A percentile compares a stretch with the other conserved stretches of the same genome.
phyloP scores from a whole-genome alignment of 768 basidiomycete genomes.

The Macrolepiota dolichaula region DNA sequence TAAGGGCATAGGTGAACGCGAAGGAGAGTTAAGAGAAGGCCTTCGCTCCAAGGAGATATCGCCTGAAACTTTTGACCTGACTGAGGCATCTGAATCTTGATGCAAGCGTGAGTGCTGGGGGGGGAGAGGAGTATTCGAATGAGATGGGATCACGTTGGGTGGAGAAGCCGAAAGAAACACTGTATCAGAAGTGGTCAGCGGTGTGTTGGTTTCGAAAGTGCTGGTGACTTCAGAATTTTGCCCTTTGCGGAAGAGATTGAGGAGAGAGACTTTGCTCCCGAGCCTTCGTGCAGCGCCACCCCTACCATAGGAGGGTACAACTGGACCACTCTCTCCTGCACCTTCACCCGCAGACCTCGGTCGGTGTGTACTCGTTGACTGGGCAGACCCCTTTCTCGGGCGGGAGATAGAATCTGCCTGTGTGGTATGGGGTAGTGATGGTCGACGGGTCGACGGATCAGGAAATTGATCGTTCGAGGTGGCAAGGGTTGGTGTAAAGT shows the following conservation, averaged over 20 bases:
- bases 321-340: conserved; percentile 41
- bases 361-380: conserved; percentile 39
- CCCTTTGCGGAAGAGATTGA: conserved; percentile 70
- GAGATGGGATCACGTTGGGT: neutral
- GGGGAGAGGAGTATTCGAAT: neutral
- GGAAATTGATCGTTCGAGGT: conserved; percentile 25
- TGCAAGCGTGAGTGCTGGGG: conserved; percentile 1
- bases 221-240: conserved; percentile 26
- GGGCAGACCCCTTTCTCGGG: conserved; percentile 32
- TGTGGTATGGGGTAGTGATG: conserved; percentile 64
- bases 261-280: conserved; percentile 69
- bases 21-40: conserved; percentile 22
- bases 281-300: conserved; percentile 41
- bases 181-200: neutral
- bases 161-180: conserved; percentile 8
- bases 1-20: conserved; percentile 27
- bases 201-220: conserved; percentile 9
- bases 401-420: conserved; percentile 27
- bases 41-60: neutral
- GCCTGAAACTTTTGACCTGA: conserved; percentile 1
- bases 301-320: conserved; percentile 28
- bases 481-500: conserved; percentile 42
- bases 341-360: conserved; percentile 74
- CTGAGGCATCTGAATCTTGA: conserved; percentile 14
- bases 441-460: conserved; percentile 46